A percentile compares a stretch with the other conserved stretches of the same genome.
Conservation (phyloP, 2,329 filamentous ascomycete species). For the Talaromyces pinophilus region DNA sequence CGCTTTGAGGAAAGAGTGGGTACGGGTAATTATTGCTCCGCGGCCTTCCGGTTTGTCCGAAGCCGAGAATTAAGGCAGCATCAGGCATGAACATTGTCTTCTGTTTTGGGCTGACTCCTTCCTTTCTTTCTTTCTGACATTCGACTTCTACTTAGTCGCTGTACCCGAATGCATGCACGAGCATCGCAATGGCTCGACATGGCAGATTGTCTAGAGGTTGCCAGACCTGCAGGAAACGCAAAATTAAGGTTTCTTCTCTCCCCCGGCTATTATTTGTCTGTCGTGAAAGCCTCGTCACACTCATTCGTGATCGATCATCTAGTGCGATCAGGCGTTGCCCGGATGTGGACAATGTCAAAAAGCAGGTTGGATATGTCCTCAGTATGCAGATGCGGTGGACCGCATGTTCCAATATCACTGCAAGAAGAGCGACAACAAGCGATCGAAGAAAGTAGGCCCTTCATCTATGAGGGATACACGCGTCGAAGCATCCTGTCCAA, state of each 20-base stretch:
- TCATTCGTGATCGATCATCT: constrained; percentile 1
- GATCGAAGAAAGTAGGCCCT: neutral
- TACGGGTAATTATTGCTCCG: neutral
- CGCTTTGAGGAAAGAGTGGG: neutral
- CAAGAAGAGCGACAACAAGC: neutral
- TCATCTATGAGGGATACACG: too few species aligned
- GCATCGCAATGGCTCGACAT: constrained; percentile 25
- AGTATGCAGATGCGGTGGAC: constrained; percentile 25
- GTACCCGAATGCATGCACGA: neutral
- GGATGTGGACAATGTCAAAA: constrained; percentile 24
- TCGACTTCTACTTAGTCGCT: neutral
- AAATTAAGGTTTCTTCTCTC: constrained; percentile 63
- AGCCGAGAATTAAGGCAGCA: neutral
- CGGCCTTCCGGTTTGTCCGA: neutral
- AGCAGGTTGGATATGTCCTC: constrained; percentile 25
- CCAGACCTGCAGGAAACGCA: constrained; percentile 71
- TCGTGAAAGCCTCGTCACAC: neutral
- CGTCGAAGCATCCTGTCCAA: neutral
- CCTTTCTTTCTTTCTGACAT: neutral
- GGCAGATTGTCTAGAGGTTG: constrained; percentile 69
- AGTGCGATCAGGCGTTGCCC: constrained; percentile 25
- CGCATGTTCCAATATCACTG: constrained; percentile 24
- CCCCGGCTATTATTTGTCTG: neutral
- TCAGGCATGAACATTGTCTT: neutral
- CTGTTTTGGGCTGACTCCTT: neutral